These are phyloP conservation scores for Alternaria arbusti DNA, from an alignment of 2,329 filamentous ascomycete species.

Conservation along the genomic window DNA sequence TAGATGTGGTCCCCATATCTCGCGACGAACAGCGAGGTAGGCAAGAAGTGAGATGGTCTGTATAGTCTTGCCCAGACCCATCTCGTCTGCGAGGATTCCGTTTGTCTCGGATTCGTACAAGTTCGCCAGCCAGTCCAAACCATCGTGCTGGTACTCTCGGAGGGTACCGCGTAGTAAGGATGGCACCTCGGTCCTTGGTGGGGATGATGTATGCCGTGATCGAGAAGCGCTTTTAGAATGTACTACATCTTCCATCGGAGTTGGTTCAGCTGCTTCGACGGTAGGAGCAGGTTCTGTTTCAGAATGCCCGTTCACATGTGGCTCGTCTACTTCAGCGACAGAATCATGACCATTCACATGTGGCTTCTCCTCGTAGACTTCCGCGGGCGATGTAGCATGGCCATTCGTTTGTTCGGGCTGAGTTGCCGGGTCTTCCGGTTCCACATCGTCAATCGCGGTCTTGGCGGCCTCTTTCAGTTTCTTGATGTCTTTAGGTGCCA, in stretches of 20 bases:
- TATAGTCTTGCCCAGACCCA: constrained; percentile 98
- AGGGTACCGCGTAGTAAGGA: constrained; percentile 83
- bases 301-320: constrained; percentile 20
- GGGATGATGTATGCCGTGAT: constrained; percentile 40
- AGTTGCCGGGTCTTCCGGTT: constrained; percentile 48
- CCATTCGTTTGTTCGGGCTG: constrained; percentile 26
- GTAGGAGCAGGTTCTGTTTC: constrained; percentile 6
- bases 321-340: constrained; percentile 4
- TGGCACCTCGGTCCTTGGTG: constrained; percentile 43
- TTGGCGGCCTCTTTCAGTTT: constrained; percentile 45
- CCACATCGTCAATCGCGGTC: constrained; percentile 26
- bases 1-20: constrained; percentile 94
- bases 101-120: constrained; percentile 93
- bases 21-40: constrained; percentile 86
- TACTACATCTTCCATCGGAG: constrained; percentile 18
- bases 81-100: constrained; percentile 95
- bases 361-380: constrained; percentile 52
- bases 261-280: constrained; percentile 21
- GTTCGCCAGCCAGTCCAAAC: constrained; percentile 95
- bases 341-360: constrained; percentile 19
- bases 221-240: constrained; percentile 23
- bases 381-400: constrained; percentile 50
- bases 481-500: constrained; percentile 42
- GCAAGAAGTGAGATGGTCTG: constrained; percentile 95
- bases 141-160: constrained; percentile 94